Evolutionary conservation across 1,139 yeast genomes (phyloP).

Genomic region (Geotrichum reessii): DNA sequence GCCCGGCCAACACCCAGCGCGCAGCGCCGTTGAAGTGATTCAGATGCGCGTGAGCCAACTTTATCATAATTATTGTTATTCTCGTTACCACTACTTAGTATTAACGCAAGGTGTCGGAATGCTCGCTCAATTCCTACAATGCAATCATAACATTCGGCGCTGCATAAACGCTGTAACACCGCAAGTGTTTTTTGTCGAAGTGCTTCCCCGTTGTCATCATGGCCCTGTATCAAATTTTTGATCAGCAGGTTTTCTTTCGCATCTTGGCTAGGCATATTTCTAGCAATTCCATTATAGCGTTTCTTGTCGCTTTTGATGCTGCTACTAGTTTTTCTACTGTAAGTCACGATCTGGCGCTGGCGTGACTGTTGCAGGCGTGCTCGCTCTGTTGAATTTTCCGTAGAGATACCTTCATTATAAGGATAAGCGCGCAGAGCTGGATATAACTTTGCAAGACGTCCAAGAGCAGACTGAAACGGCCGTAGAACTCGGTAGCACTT

Average conservation of each 20-base stretch:
- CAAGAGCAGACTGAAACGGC: slow-evolving; percentile 12
- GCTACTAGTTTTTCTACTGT: not conserved
- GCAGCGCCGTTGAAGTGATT: slow-evolving; percentile 2
- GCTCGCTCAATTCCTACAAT: slow-evolving; percentile 3
- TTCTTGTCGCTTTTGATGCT: not conserved
- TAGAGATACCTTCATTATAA: slow-evolving; percentile 1
- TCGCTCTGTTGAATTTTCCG: not conserved
- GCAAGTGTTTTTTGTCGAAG: not conserved
- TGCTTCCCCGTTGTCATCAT: not conserved
- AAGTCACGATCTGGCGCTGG: not conserved
- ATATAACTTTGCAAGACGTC: slow-evolving; percentile 5
- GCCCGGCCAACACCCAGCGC: slow-evolving; percentile 13
- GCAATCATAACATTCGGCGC: slow-evolving; percentile 8
- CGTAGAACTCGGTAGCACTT: slow-evolving; percentile 14
- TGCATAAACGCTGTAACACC: not conserved
- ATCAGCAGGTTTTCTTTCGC: not conserved
- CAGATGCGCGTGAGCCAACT: not conserved
- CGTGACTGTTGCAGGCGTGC: not conserved
- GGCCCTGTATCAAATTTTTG: not conserved
- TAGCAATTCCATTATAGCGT: not conserved
- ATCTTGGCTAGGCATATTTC: not conserved
- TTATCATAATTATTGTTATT: not conserved
- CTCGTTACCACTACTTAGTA: not conserved
- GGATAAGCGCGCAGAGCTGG: slow-evolving; percentile 11
- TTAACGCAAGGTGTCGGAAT: slow-evolving; percentile 9